These are phyloP conservation scores for Hylodesmum podocarpum DNA, from an alignment of 306 rosid genomes.

Conservation along the genomic window DNA sequence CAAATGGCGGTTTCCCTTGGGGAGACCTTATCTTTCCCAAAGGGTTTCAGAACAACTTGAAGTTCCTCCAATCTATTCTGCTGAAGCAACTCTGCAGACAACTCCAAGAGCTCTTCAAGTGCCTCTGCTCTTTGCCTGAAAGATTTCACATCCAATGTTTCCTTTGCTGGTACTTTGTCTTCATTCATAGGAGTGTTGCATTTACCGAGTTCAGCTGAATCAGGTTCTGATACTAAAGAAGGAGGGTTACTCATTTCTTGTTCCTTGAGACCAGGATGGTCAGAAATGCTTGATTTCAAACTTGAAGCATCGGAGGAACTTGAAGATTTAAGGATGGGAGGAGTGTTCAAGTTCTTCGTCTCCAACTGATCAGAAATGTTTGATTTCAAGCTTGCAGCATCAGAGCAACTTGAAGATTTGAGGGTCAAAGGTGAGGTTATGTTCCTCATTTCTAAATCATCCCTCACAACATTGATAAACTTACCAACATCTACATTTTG, in stretches of 20 bases:
- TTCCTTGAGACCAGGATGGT: constrained; percentile 52
- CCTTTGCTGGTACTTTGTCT: constrained; percentile 68
- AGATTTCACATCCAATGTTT: constrained; percentile 81
- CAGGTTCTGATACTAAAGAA: constrained; percentile 45
- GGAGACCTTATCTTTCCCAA: constrained; percentile 93
- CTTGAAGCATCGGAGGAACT: constrained; percentile 52
- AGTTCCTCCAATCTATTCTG: constrained; percentile 88
- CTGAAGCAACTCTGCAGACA: constrained; percentile 94
- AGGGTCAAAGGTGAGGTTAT: constrained; percentile 37
- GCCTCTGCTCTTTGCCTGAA: constrained; percentile 97
- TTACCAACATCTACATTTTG: constrained; percentile 86
- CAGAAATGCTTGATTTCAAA: constrained; percentile 48
- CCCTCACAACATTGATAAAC: constrained; percentile 67
- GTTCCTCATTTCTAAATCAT: constrained; percentile 68
- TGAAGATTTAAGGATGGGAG: constrained; percentile 42
- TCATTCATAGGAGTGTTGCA: constrained; percentile 42
- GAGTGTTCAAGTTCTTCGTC: constrained; percentile 37
- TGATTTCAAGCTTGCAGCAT: constrained; percentile 50
- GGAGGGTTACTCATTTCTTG: constrained; percentile 40
- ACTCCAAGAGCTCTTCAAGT: constrained; percentile 91
- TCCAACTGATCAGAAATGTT: constrained; percentile 56
- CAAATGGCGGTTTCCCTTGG: constrained; percentile 99
- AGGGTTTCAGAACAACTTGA: constrained; percentile 86
- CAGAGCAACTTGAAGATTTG: constrained; percentile 58
- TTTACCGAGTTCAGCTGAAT: constrained; percentile 51